Evolutionary conservation across 75 land plant species (phyloP), one percentile per base, ranked within the genome.

Genomic region (Cunninghamia lanceolata): DNA sequence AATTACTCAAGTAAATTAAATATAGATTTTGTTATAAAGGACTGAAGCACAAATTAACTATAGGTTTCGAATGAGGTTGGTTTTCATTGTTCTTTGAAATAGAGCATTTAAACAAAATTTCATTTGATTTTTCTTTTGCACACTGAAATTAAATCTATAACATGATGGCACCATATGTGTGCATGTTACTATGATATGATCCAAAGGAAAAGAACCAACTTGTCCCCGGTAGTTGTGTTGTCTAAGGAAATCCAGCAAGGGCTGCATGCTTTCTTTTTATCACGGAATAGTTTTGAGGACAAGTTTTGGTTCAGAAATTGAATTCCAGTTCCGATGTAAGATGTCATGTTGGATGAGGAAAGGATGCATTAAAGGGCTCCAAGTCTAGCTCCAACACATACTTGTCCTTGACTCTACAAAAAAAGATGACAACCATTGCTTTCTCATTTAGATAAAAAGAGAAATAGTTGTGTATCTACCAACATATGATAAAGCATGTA

Each of bases 221-320:
- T n/a, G n/a, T n/a, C n/a, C n/a, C n/a, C n/a, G n/a, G n/a, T n/a
- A n/a, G n/a, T n/a, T n/a, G n/a, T n/a, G n/a, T n/a, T n/a, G n/a
- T n/a, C n/a, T n/a, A n/a, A n/a, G n/a, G n/a, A n/a, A n/a, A n/a
- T n/a, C n/a, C n/a, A n/a, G n/a, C n/a, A n/a, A n/a, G n/a, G n/a
- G n/a, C n/a, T n/a, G n/a, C 86, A 98, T n/a, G n/a, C n/a, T n/a
- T n/a, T 98, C 88, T 91, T 94, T 73, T 76, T 85, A 77, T 91
- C 87, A 32, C 90, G 94, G 73, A 94, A 94, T 53, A 94, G 88
- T 39, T 86, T 87, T 14, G 99, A 98, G 36, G 98, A 98, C n/a
- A 98, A 91, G 80, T 98, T 98, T 56, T 98, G 90, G 80, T 98
- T 98, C 43, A 98, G 92, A 83, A 96, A 98, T 52, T 98, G 93